Evolutionary conservation across 805 yeast species (phyloP), one percentile per base, ranked within the genome.

Genomic region (Myxozyma melibiosi): DNA sequence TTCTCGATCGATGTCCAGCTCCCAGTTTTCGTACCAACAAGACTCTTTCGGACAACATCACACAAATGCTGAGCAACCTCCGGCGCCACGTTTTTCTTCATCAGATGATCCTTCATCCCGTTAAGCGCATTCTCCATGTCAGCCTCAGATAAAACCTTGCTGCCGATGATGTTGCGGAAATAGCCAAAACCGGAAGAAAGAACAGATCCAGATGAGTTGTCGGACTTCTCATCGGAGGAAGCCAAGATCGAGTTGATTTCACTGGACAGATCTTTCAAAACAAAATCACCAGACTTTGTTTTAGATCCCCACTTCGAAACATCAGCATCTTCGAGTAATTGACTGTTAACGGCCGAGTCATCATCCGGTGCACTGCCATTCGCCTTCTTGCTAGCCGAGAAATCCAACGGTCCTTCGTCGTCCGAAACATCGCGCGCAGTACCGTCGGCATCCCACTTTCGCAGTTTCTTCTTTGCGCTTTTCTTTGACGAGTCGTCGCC

Each of bases 41-140:
- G 71, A 55, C 84, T 85, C 61, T 78, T 78, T 53, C 84, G 84
- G 37, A 94, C 90, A 56, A 84, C 84, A 14, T 82, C 79, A 42
- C 89, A 82, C 46, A 92, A 78, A 44, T 81, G 79, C 39, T 78
- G 82, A 0, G 98, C 94, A 1, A 90, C 96, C 56, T 86, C 88
- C 9, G 96, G 94, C 2, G 97, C 94, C 31, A 92, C 94, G 67
- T 92, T 92, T 66, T 91, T 92, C 61, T 85, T 78, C 59, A 94
- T 81, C 53, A 92, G 76, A 66, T 89, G 95, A 56, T 88, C 86
- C 53, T 82, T 80, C 72, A 94, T 79, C 42, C 84, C 82, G 38
- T 77, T 77, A 22, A 88, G 74, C 1, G 89, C 84, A 41, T 84
- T 82, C 37, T 79, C 79, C 55, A 92, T 76, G 67, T 90, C 90